phyloP scores from a whole-genome alignment of 1,139 yeast species.

The Suhomyces bribrorum region DNA sequence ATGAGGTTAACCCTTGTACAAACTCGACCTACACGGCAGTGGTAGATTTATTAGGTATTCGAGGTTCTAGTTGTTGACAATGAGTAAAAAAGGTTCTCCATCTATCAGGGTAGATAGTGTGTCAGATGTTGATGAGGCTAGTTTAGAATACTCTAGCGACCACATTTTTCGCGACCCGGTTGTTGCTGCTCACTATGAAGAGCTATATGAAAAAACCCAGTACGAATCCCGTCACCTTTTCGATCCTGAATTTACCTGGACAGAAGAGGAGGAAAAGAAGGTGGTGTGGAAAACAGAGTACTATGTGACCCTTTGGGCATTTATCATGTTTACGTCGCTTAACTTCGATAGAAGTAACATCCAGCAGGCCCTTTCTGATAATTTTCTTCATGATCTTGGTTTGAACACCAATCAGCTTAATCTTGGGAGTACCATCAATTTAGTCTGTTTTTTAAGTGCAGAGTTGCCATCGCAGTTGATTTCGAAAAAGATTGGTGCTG shows the following conservation, averaged over 20 bases:
- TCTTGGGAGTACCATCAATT: slow-evolving; percentile 46
- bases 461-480: slow-evolving; percentile 59
- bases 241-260: slow-evolving; percentile 50
- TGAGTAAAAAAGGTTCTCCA: neutral
- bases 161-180: slow-evolving; percentile 33
- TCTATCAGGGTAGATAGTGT: neutral
- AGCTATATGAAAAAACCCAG: slow-evolving; percentile 38
- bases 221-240: slow-evolving; percentile 49
- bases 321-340: slow-evolving; percentile 50
- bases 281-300: slow-evolving; percentile 46
- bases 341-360: slow-evolving; percentile 54
- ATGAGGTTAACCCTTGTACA: no score
- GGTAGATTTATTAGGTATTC: no score
- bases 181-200: slow-evolving; percentile 40
- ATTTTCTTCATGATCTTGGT: slow-evolving; percentile 42
- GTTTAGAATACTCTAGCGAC: neutral
- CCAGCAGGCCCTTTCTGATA: slow-evolving; percentile 51
- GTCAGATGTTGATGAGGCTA: neutral
- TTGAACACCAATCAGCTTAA: slow-evolving; percentile 51
- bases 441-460: slow-evolving; percentile 46
- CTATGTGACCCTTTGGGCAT: slow-evolving; percentile 48
- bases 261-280: slow-evolving; percentile 39
- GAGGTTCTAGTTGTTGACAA: neutral
- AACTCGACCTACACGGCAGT: no score
- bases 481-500: slow-evolving; percentile 55